Evolutionary conservation across 1,284 basidiomycete species (phyloP).

Genomic region (Ustilago tritici): DNA sequence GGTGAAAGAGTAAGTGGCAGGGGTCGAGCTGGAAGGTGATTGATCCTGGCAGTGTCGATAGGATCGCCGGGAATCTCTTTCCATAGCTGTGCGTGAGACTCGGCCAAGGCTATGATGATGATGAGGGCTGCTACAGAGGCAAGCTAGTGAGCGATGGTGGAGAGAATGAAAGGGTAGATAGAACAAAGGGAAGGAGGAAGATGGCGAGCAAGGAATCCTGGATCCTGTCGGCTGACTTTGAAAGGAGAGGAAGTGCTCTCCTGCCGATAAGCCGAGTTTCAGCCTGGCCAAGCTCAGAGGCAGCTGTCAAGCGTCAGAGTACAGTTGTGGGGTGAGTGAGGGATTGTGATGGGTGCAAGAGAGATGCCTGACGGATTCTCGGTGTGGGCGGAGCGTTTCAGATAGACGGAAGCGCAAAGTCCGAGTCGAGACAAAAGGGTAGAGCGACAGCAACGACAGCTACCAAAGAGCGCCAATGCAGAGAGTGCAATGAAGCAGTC

Average conservation of each 20-base stretch:
- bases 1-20: constrained; percentile 5
- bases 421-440: constrained; percentile 5
- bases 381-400: constrained; percentile 2
- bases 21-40: constrained; percentile 17
- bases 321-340: background rate
- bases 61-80: constrained; percentile 9
- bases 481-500: background rate
- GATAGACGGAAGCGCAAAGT: constrained; percentile 13
- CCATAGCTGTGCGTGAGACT: constrained; percentile 27
- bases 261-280: background rate
- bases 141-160: background rate
- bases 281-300: background rate
- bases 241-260: constrained; percentile 2
- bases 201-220: background rate
- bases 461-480: background rate
- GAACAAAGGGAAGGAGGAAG: constrained; percentile 8
- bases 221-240: constrained; percentile 10
- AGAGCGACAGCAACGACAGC: constrained; percentile 1
- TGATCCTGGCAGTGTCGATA: constrained; percentile 23
- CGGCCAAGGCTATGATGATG: constrained; percentile 6
- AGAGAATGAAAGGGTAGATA: background rate
- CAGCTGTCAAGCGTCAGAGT: background rate
- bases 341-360: background rate
- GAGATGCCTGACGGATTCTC: background rate
- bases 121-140: background rate